These are phyloP conservation scores for Mycena sp. DNA, from an alignment of 1,284 basidiomycete species.

Conservation along the genomic window DNA sequence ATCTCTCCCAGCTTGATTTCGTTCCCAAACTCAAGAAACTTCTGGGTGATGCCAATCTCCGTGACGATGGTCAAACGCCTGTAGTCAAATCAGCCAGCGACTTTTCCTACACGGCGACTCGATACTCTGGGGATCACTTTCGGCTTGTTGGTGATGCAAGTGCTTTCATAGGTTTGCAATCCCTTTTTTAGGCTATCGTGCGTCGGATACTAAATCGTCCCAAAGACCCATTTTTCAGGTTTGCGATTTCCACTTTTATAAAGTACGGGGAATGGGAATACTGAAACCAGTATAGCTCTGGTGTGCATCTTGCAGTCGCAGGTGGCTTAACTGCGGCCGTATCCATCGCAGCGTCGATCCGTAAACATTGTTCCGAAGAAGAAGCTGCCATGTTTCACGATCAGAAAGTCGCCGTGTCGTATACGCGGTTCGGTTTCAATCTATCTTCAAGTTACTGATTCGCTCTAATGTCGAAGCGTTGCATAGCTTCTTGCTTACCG, in stretches of 20 bases:
- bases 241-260: no score
- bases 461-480: no score
- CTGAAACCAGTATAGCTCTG: conserved; percentile 37
- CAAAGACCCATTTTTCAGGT: not conserved
- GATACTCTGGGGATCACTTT: conserved; percentile 51
- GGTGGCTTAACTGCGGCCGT: conserved; percentile 54
- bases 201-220: no score
- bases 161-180: no score
- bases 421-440: conserved; percentile 47
- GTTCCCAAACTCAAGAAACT: conserved; percentile 48
- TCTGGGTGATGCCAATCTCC: conserved; percentile 40
- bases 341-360: conserved; percentile 53
- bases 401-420: conserved; percentile 49
- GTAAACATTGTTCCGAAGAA: conserved; percentile 45
- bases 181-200: no score
- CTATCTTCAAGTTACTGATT: not conserved
- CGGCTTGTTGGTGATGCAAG: conserved; percentile 56
- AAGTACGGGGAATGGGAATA: no score
- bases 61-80: conserved; percentile 15
- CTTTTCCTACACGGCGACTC: conserved; percentile 53
- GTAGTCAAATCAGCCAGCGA: conserved; percentile 45
- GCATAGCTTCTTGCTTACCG: conserved; percentile 57
- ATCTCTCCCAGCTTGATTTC: conserved; percentile 48
- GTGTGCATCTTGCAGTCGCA: conserved; percentile 55
- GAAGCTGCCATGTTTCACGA: conserved; percentile 52